phyloP scores from a whole-genome alignment of 2,329 filamentous ascomycete genomes.

The Beauveria sp. region DNA sequence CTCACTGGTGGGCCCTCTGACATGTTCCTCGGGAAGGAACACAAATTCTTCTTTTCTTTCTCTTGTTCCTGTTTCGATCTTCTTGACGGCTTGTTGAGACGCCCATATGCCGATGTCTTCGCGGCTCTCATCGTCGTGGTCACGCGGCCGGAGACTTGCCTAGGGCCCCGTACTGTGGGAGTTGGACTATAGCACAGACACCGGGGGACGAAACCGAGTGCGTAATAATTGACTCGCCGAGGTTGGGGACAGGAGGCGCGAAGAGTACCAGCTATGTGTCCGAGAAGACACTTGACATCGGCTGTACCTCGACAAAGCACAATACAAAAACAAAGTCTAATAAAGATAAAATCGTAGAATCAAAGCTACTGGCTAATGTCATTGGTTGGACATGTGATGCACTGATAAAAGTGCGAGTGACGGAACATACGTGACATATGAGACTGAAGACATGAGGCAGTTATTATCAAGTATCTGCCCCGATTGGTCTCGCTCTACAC shows the following conservation, averaged over 20 bases:
- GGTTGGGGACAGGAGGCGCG: background rate
- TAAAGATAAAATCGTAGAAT: background rate
- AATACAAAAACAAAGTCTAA: background rate
- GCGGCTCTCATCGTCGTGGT: background rate
- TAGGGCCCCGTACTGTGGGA: background rate
- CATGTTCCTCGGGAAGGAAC: constrained; percentile 8
- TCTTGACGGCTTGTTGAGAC: background rate
- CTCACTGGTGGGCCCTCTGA: constrained; percentile 6
- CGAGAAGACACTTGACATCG: background rate
- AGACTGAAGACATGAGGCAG: no score
- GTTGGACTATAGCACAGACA: background rate
- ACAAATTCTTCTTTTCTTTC: background rate
- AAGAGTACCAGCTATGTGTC: background rate
- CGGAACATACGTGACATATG: no score
- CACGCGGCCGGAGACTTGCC: background rate
- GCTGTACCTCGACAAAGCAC: background rate
- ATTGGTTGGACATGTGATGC: background rate
- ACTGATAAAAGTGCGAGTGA: background rate
- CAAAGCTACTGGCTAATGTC: no score
- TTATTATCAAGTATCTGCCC: background rate
- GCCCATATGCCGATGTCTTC: background rate
- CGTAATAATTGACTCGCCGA: background rate
- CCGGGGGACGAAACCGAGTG: background rate
- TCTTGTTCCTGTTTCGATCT: background rate
- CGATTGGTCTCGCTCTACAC: no score